Conservation (phyloP, 352 stramenopile genomes). For the Phytophthora cajani region DNA sequence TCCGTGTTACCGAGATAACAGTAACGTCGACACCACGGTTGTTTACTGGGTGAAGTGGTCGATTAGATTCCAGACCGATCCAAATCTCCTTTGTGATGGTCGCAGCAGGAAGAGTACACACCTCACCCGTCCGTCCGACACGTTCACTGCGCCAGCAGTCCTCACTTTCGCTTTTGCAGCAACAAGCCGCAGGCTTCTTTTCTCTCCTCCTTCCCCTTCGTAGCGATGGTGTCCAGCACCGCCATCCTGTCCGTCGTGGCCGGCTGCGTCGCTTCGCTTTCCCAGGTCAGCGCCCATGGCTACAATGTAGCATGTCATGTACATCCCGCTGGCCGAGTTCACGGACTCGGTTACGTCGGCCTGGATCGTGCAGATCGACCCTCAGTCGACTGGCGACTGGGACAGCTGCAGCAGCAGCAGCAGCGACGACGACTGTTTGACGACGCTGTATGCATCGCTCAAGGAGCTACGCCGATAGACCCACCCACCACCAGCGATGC, state of each 20-base stretch:
- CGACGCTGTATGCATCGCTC: constrained; percentile 26
- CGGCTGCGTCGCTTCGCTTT: constrained; percentile 7
- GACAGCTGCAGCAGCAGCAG: constrained; percentile 25
- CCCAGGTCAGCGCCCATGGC: constrained; percentile 27
- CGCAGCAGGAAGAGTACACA: constrained; percentile 8
- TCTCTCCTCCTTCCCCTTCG: neutral
- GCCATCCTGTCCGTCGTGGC: constrained; percentile 23
- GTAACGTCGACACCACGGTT: too few species aligned
- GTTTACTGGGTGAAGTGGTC: constrained; percentile 14
- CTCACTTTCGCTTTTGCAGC: constrained; percentile 27
- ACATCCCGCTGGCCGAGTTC: constrained; percentile 43
- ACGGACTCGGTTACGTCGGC: constrained; percentile 29
- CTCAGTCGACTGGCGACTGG: constrained; percentile 32
- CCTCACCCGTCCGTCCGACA: neutral
- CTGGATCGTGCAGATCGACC: constrained; percentile 42
- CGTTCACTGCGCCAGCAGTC: neutral
- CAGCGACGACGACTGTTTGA: constrained; percentile 21
- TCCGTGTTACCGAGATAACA: too few species aligned
- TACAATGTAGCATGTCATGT: too few species aligned
- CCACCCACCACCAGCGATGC: constrained; percentile 20
- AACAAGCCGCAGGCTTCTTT: neutral
- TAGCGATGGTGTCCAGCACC: constrained; percentile 27
- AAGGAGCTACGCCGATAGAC: constrained; percentile 26
- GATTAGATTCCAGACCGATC: constrained; percentile 19
- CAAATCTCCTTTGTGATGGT: constrained; percentile 14